These are phyloP conservation scores for Lagenaria siceraria DNA, from an alignment of 306 rosid genomes.

Conservation along the genomic window DNA sequence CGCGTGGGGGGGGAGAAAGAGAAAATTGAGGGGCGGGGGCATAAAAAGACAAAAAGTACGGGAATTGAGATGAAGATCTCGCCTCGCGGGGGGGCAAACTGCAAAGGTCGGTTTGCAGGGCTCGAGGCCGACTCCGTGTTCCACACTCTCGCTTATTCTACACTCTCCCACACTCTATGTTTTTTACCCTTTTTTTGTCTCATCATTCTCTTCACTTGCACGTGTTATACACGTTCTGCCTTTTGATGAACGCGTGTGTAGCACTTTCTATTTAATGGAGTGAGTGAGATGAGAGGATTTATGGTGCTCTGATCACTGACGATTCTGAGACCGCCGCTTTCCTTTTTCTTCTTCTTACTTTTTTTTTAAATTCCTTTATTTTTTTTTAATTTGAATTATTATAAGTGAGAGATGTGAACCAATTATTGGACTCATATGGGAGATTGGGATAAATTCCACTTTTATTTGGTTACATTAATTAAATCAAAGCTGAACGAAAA, in stretches of 20 bases:
- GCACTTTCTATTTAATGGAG: background rate
- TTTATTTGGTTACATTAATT: too few species aligned
- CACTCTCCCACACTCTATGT: background rate
- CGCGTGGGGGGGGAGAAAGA: background rate
- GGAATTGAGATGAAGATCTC: slow-evolving; percentile 5
- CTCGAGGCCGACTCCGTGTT: slow-evolving; percentile 1
- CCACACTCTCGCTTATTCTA: background rate
- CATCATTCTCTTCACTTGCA: too few species aligned
- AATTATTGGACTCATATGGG: background rate
- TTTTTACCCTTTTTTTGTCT: background rate
- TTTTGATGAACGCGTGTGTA: background rate
- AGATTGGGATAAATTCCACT: too few species aligned
- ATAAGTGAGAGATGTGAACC: background rate
- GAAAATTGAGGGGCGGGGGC: background rate
- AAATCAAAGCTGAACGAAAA: too few species aligned
- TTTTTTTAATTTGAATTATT: background rate
- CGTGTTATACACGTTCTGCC: background rate
- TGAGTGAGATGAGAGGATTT: background rate
- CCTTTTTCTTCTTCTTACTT: background rate
- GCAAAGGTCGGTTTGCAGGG: slow-evolving; percentile 4
- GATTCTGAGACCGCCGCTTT: slow-evolving; percentile 10
- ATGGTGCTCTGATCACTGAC: background rate
- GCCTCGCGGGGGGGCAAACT: background rate
- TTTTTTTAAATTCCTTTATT: background rate
- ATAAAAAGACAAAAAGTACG: background rate